Evolutionary conservation across 1,139 yeast species (phyloP).

Genomic region (Spathaspora sp.): DNA sequence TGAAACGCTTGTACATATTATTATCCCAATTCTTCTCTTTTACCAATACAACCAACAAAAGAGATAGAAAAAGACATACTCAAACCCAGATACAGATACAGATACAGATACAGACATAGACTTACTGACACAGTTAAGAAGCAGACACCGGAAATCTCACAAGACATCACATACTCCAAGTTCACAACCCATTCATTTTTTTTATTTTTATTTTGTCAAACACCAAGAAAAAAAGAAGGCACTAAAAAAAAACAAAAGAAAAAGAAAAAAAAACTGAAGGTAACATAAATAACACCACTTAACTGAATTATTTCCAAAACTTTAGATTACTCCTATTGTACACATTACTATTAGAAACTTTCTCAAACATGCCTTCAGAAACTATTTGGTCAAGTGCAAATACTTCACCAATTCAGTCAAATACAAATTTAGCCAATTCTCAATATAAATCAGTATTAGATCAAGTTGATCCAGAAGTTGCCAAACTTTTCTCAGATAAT

Average conservation of each 20-base stretch:
- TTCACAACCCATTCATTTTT: too few relatives aligned
- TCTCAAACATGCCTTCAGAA: constrained; percentile 22
- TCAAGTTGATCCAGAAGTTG: constrained; percentile 49
- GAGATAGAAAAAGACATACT: background rate
- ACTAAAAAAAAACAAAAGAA: too few relatives aligned
- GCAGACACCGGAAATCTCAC: too few relatives aligned
- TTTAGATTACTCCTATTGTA: background rate
- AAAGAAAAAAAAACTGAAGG: too few relatives aligned
- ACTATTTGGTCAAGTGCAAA: constrained; percentile 39
- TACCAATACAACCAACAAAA: background rate
- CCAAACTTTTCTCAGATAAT: constrained; percentile 29
- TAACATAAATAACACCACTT: too few relatives aligned
- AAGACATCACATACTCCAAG: too few relatives aligned
- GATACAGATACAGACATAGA: background rate
- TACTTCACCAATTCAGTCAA: constrained; percentile 27
- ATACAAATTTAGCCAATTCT: constrained; percentile 12
- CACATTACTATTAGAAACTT: background rate
- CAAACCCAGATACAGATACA: background rate
- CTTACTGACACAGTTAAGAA: too few relatives aligned
- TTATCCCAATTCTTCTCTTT: background rate
- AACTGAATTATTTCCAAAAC: too few relatives aligned
- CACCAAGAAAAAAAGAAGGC: too few relatives aligned
- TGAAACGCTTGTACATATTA: constrained; percentile 1
- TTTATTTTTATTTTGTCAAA: too few relatives aligned
- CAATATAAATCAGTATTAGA: constrained; percentile 37